A percentile compares a stretch with the other conserved stretches of the same genome.
Evolutionary conservation across 106 monocot species (phyloP).

Genomic region (Platanthera guangdongensis): DNA sequence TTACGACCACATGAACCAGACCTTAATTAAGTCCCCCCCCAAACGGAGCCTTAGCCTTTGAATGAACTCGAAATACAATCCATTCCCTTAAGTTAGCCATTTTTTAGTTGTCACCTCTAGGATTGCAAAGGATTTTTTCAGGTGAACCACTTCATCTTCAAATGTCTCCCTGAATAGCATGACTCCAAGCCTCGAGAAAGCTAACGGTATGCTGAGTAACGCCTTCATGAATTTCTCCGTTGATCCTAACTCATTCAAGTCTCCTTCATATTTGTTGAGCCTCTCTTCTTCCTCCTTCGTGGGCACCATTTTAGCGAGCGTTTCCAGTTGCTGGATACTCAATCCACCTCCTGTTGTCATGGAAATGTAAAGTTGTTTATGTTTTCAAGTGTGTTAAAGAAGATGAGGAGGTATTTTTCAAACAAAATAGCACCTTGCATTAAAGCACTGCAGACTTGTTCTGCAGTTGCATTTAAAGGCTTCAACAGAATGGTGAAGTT

Average conservation of each 20-base stretch:
- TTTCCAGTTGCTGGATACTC: conserved; percentile 65
- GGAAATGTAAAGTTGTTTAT: neutral
- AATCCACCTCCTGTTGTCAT: conserved; percentile 53
- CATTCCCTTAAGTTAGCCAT: too few species aligned
- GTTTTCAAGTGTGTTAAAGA: neutral
- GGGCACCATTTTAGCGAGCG: conserved; percentile 72
- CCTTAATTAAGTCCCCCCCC: too few species aligned
- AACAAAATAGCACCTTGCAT: conserved; percentile 33
- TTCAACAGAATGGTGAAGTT: conserved; percentile 87
- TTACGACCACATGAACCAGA: too few species aligned
- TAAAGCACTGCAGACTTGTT: conserved; percentile 56
- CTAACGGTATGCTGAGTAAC: conserved; percentile 43
- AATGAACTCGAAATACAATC: too few species aligned
- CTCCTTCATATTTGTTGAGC: conserved; percentile 34
- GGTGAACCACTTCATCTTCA: conserved; percentile 71
- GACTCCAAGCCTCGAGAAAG: conserved; percentile 61
- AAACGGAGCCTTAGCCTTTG: too few species aligned
- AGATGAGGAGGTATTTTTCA: neutral
- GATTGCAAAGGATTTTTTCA: conserved; percentile 50
- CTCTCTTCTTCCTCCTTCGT: conserved; percentile 79
- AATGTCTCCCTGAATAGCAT: conserved; percentile 80
- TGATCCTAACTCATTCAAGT: conserved; percentile 36
- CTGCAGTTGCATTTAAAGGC: conserved; percentile 62
- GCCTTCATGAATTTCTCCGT: conserved; percentile 62
- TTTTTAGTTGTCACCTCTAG: conserved; percentile 40